These are phyloP conservation scores for Dioscorea zingiberensis DNA, from an alignment of 106 monocot species.

Conservation along the genomic window DNA sequence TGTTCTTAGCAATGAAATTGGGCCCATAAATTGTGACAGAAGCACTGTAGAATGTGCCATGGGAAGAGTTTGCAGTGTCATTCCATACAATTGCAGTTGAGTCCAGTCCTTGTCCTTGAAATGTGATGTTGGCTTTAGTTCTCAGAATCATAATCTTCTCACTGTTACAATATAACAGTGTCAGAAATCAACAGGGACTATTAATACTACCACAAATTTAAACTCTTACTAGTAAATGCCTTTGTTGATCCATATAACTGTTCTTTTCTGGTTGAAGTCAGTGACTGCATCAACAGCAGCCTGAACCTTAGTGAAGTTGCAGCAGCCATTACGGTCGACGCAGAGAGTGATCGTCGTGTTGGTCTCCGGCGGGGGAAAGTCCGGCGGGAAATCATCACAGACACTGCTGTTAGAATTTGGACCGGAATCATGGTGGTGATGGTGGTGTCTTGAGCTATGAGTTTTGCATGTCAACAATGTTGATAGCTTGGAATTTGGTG, in stretches of 20 bases:
- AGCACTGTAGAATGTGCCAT: conserved; percentile 68
- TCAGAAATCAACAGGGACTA: background rate
- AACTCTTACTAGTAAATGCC: conserved; percentile 86
- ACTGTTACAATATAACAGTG: conserved; percentile 13
- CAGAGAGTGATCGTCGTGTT: conserved; percentile 42
- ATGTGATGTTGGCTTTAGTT: conserved; percentile 68
- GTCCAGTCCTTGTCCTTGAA: conserved; percentile 80
- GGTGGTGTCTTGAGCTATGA: background rate
- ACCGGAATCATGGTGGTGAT: conserved; percentile 9
- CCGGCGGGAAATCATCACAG: conserved; percentile 53
- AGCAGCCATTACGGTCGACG: conserved; percentile 81
- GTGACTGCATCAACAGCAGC: conserved; percentile 51
- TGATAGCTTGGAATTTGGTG: background rate
- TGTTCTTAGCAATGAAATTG: conserved; percentile 80
- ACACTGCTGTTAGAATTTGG: conserved; percentile 9
- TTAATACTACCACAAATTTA: background rate
- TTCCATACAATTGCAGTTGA: conserved; percentile 77
- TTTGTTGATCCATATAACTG: conserved; percentile 81
- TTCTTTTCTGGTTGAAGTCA: conserved; percentile 45
- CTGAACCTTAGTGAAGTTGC: conserved; percentile 80
- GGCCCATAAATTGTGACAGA: conserved; percentile 47
- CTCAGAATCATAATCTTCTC: conserved; percentile 70
- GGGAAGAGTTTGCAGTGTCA: conserved; percentile 79
- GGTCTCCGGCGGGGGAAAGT: conserved; percentile 50
- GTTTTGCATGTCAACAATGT: too few species aligned